These are phyloP conservation scores for Penicillium lividum DNA, from an alignment of 495 filamentous ascomycete genomes.

Conservation along the genomic window DNA sequence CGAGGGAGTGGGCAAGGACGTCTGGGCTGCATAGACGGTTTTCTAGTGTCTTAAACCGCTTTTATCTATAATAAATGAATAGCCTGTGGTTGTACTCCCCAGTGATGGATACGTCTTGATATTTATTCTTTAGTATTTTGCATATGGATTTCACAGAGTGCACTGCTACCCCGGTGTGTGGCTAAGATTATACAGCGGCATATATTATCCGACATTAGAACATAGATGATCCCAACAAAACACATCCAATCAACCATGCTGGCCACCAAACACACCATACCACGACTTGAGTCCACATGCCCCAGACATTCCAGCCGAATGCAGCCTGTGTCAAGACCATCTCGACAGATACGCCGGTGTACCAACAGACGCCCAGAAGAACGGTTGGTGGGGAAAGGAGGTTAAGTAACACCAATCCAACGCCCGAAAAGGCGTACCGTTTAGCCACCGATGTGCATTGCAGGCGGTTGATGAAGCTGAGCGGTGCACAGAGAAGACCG, in stretches of 20 bases:
- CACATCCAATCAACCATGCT: slow-evolving; percentile 74
- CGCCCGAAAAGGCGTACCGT: slow-evolving; percentile 26
- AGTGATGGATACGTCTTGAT: not conserved
- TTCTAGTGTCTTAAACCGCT: slow-evolving; percentile 12
- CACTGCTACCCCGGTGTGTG: not conserved
- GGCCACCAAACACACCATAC: slow-evolving; percentile 99
- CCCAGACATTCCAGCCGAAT: slow-evolving; percentile 89
- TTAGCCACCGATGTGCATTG: slow-evolving; percentile 23
- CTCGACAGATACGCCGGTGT: slow-evolving; percentile 52
- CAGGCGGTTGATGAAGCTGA: slow-evolving; percentile 67
- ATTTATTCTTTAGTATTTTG: slow-evolving; percentile 10
- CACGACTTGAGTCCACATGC: slow-evolving; percentile 84
- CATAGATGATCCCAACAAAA: slow-evolving; percentile 48
- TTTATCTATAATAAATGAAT: slow-evolving; percentile 32
- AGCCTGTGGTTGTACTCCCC: slow-evolving; percentile 15
- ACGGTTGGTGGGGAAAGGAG: slow-evolving; percentile 66
- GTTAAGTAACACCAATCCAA: slow-evolving; percentile 49
- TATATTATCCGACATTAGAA: slow-evolving; percentile 22
- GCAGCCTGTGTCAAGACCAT: slow-evolving; percentile 71
- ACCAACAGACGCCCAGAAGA: slow-evolving; percentile 51
- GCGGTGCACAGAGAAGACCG: slow-evolving; percentile 72
- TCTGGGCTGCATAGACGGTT: slow-evolving; percentile 73
- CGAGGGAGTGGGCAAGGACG: slow-evolving; percentile 82
- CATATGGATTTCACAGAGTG: not conserved
- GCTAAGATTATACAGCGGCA: not conserved